Evolutionary conservation across 2,329 filamentous ascomycete species (phyloP).

Genomic region (Tolypocladium guangdongense): DNA sequence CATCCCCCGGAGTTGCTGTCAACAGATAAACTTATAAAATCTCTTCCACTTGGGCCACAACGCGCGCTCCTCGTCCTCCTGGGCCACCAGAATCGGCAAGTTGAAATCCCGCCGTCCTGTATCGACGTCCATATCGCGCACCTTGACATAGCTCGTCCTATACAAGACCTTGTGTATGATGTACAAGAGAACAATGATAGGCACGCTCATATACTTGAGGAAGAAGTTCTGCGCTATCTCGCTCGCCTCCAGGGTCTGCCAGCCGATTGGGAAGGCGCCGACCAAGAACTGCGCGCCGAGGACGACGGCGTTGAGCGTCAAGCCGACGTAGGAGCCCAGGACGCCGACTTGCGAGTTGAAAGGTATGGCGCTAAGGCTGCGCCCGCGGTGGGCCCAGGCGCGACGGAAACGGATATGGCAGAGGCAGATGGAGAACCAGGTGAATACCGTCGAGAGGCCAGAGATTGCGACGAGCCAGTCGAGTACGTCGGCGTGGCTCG

Average conservation of each 20-base stretch:
- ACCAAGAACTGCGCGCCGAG: slow-evolving; percentile 82
- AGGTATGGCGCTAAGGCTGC: slow-evolving; percentile 62
- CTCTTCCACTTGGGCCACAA: slow-evolving; percentile 70
- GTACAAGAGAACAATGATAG: slow-evolving; percentile 60
- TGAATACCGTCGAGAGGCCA: slow-evolving; percentile 64
- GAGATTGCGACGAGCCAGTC: slow-evolving; percentile 71
- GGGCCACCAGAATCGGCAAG: slow-evolving; percentile 62
- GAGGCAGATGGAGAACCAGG: slow-evolving; percentile 75
- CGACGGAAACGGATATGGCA: slow-evolving; percentile 83
- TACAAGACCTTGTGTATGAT: slow-evolving; percentile 65
- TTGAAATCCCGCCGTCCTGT: slow-evolving; percentile 82
- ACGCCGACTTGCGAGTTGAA: slow-evolving; percentile 74
- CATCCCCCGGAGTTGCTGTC: not conserved
- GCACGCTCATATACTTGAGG: slow-evolving; percentile 57
- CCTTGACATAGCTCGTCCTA: slow-evolving; percentile 54
- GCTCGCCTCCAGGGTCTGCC: slow-evolving; percentile 28
- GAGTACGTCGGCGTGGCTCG: slow-evolving; percentile 51
- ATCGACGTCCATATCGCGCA: slow-evolving; percentile 72
- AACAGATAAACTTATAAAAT: slow-evolving; percentile 64
- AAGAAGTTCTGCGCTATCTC: slow-evolving; percentile 59
- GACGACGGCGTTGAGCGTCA: slow-evolving; percentile 64
- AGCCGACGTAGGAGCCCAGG: slow-evolving; percentile 68
- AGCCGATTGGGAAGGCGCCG: slow-evolving; percentile 64
- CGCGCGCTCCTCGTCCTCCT: slow-evolving; percentile 66
- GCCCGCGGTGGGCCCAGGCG: slow-evolving; percentile 63